These are phyloP conservation scores for Leccinum variicolor DNA, from an alignment of 768 basidiomycete species.

Conservation along the genomic window DNA sequence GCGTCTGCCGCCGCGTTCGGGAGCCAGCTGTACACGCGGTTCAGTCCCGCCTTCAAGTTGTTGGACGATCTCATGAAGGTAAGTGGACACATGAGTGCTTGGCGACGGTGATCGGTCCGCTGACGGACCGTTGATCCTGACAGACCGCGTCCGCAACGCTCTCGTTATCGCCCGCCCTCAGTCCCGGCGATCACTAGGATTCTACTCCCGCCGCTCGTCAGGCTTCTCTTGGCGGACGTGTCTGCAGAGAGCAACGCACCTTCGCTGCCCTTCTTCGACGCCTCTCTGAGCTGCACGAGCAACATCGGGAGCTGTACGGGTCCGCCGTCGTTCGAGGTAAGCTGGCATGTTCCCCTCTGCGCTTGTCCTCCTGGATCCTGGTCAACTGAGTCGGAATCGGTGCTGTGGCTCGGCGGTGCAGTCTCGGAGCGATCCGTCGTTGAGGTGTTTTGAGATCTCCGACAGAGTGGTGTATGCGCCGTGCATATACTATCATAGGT, in stretches of 20 bases:
- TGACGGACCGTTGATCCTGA: not conserved
- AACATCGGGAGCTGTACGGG: slow-evolving; percentile 49
- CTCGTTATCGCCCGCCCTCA: slow-evolving; percentile 52
- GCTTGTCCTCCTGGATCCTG: not conserved
- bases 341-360: slow-evolving; percentile 30
- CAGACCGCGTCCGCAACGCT: slow-evolving; percentile 13
- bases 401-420: slow-evolving; percentile 43
- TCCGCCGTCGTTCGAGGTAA: slow-evolving; percentile 49
- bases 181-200: slow-evolving; percentile 71
- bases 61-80: too few species aligned
- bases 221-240: slow-evolving; percentile 91
- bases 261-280: slow-evolving; percentile 49
- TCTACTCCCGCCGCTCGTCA: slow-evolving; percentile 76
- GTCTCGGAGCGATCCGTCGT: slow-evolving; percentile 35
- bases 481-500: too few species aligned
- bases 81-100: not conserved
- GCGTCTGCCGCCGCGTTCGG: slow-evolving; percentile 74
- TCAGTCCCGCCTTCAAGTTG: too few species aligned
- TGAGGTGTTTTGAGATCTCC: slow-evolving; percentile 55
- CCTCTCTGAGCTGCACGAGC: slow-evolving; percentile 47
- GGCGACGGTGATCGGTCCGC: not conserved
- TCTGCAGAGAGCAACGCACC: slow-evolving; percentile 96
- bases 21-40: too few species aligned
- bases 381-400: not conserved
- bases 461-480: slow-evolving; percentile 23